These are phyloP conservation scores for Sextonia rubra DNA, from an alignment of 164 flowering plant species.

Conservation along the genomic window DNA sequence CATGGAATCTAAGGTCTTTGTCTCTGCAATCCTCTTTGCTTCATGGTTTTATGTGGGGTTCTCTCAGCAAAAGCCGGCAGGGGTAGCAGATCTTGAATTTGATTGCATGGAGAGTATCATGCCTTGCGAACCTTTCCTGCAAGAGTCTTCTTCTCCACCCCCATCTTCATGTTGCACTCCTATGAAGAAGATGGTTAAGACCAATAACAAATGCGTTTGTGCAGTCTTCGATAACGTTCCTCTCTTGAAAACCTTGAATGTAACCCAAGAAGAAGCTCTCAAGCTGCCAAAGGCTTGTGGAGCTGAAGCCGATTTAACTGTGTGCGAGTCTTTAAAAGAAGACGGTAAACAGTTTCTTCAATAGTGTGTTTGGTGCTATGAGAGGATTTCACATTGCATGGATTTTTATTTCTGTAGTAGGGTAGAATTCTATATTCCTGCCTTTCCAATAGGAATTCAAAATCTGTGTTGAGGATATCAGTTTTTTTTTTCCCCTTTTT, in stretches of 20 bases:
- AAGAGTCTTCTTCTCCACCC: constrained; percentile 12
- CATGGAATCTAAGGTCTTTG: constrained; percentile 6
- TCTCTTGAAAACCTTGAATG: constrained; percentile 21
- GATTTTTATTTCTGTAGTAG: no score
- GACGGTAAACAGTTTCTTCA: no score
- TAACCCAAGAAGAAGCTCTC: constrained; percentile 28
- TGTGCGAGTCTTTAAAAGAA: constrained; percentile 17
- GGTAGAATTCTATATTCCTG: no score
- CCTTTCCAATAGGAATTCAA: no score
- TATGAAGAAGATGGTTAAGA: constrained; percentile 26
- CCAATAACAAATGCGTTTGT: constrained; percentile 32
- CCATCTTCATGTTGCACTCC: constrained; percentile 36
- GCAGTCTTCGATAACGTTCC: constrained; percentile 17
- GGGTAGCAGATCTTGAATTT: not conserved
- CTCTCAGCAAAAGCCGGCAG: not conserved
- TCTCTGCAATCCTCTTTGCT: constrained; percentile 1
- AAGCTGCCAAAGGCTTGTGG: constrained; percentile 36
- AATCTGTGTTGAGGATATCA: no score
- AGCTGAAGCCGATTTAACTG: constrained; percentile 19
- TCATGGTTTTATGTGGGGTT: constrained; percentile 16
- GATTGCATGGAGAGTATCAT: constrained; percentile 30
- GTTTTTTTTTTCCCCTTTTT: no score
- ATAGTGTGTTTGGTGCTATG: no score
- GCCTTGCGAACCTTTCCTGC: constrained; percentile 36
- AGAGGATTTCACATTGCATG: no score